Percentiles rank a stretch among this genome's conserved stretches.
Conservation (phyloP, 2,329 filamentous ascomycete species). For the Chalaropsis thielavioides region DNA sequence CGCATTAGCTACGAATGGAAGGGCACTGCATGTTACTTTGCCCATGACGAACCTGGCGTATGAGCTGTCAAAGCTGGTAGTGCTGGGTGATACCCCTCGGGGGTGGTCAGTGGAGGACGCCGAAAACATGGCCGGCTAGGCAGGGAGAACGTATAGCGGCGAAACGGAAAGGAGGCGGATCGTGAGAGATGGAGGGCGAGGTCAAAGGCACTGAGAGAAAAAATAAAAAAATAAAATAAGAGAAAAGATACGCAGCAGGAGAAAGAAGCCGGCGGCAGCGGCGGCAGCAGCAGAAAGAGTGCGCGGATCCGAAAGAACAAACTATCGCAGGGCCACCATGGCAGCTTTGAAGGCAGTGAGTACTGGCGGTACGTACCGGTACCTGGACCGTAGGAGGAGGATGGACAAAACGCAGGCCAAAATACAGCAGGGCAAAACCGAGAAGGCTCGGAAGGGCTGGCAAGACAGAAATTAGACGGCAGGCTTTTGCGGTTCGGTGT, state of each 20-base stretch:
- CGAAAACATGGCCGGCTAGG: constrained; percentile 10
- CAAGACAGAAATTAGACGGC: background rate
- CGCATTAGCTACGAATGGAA: background rate
- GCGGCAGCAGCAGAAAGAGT: background rate
- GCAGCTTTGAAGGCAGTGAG: background rate
- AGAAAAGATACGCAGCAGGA: background rate
- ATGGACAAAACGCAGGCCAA: background rate
- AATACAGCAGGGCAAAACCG: background rate
- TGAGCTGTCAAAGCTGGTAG: constrained; percentile 13
- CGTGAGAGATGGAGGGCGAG: background rate
- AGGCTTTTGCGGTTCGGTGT: too few species aligned
- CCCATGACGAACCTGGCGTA: constrained; percentile 7
- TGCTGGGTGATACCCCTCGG: constrained; percentile 14
- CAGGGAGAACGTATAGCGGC: background rate
- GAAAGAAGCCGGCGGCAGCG: background rate
- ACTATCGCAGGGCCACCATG: constrained; percentile 8
- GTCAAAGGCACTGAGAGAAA: background rate
- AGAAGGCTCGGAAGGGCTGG: background rate
- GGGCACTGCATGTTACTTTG: background rate
- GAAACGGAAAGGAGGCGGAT: background rate
- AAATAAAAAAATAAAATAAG: background rate
- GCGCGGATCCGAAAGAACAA: constrained; percentile 2
- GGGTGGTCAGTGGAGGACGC: constrained; percentile 9
- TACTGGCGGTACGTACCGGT: background rate
- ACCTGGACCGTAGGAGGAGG: background rate